A percentile compares a stretch with the other conserved stretches of the same genome.
phyloP scores from a whole-genome alignment of 139 green algal species.

The Auxenochlorella protothecoides region DNA sequence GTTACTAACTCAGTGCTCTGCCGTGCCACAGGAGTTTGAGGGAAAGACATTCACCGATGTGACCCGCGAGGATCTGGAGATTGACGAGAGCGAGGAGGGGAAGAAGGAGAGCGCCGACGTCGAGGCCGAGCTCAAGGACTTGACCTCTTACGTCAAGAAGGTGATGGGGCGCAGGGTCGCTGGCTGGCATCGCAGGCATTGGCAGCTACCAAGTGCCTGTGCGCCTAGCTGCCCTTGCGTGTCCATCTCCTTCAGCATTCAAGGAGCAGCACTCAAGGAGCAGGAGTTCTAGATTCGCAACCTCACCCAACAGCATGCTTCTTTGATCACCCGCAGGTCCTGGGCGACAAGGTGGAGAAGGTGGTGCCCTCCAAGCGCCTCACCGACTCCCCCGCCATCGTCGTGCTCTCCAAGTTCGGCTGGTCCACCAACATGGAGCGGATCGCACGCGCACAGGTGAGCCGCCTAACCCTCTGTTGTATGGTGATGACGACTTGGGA shows the following conservation, averaged over 20 bases:
- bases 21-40: slow-evolving; percentile 44
- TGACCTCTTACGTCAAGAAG: slow-evolving; percentile 83
- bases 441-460: slow-evolving; percentile 70
- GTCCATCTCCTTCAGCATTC: too few species aligned
- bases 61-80: slow-evolving; percentile 82
- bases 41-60: slow-evolving; percentile 85
- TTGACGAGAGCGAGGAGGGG: slow-evolving; percentile 42
- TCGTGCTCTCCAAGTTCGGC: slow-evolving; percentile 95
- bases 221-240: too few species aligned
- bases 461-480: not conserved
- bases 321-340: not conserved
- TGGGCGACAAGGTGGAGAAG: slow-evolving; percentile 67
- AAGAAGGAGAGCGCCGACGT: slow-evolving; percentile 43
- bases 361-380: slow-evolving; percentile 68
- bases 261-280: too few species aligned
- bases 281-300: too few species aligned
- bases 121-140: slow-evolving; percentile 45
- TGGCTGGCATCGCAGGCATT: too few species aligned
- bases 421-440: slow-evolving; percentile 98
- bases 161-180: slow-evolving; percentile 5
- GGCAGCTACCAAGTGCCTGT: too few species aligned
- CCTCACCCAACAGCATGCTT: too few species aligned
- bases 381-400: slow-evolving; percentile 78
- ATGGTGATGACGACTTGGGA: not conserved
- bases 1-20: too few species aligned